Conservation (phyloP, 805 yeast genomes). For the fission yeast (Schizosaccharomyces pombe) region DNA sequence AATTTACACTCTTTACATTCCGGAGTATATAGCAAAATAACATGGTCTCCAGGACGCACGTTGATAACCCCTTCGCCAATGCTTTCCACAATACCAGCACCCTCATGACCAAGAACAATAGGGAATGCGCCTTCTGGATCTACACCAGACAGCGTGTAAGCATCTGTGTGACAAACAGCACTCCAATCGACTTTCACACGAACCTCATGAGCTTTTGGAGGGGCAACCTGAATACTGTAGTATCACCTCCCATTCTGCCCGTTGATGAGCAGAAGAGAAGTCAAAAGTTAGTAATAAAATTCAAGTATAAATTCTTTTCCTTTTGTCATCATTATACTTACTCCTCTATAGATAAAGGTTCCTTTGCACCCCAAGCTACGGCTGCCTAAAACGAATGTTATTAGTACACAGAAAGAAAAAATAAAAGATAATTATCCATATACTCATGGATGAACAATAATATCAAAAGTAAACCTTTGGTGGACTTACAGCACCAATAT, state of each 20-base stretch:
- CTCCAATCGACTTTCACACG: slow-evolving; percentile 70
- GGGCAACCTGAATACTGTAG: slow-evolving; percentile 43
- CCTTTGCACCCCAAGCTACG: slow-evolving; percentile 88
- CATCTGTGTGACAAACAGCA: slow-evolving; percentile 97
- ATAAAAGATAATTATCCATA: not conserved
- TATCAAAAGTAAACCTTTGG: too few relatives aligned
- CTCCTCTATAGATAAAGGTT: slow-evolving; percentile 38
- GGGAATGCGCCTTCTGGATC: slow-evolving; percentile 97
- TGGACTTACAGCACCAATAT: too few relatives aligned
- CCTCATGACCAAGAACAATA: slow-evolving; percentile 82
- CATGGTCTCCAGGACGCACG: slow-evolving; percentile 85
- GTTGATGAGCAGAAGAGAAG: not conserved
- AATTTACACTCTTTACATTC: slow-evolving; percentile 90
- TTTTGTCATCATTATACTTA: too few relatives aligned
- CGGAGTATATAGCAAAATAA: slow-evolving; percentile 83
- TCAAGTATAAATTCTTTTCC: too few relatives aligned
- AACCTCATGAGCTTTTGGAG: slow-evolving; percentile 94
- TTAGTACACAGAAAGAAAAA: not conserved
- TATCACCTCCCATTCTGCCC: not conserved
- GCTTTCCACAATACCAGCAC: slow-evolving; percentile 89
- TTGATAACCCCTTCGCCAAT: slow-evolving; percentile 82
- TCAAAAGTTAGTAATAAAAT: not conserved
- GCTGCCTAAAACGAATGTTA: slow-evolving; percentile 33
- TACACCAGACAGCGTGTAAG: slow-evolving; percentile 77
- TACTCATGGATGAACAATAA: too few relatives aligned